These are phyloP conservation scores for Colletotrichum aenigma DNA, from an alignment of 2,329 filamentous ascomycete genomes.

Conservation along the genomic window DNA sequence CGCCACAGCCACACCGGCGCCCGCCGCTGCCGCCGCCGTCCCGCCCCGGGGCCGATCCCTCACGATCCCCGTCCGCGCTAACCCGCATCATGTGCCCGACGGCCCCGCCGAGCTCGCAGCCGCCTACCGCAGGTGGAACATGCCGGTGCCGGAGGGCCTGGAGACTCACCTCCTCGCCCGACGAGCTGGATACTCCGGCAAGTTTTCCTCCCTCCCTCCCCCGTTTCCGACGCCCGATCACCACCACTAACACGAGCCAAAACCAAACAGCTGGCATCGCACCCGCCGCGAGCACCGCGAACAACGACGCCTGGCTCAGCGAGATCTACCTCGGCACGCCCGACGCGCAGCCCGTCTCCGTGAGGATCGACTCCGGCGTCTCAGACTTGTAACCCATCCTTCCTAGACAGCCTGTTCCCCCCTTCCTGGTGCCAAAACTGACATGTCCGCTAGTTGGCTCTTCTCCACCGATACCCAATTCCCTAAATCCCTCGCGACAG, in stretches of 20 bases:
- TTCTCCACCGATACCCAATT: slow-evolving; percentile 35
- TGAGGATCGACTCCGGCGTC: slow-evolving; percentile 11
- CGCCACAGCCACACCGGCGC: background rate
- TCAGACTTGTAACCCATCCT: slow-evolving; percentile 4
- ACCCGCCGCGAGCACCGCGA: background rate
- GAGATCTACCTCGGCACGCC: slow-evolving; percentile 4
- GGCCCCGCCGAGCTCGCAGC: slow-evolving; percentile 13
- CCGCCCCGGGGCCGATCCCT: background rate
- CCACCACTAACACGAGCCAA: background rate
- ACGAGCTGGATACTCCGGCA: slow-evolving; percentile 5
- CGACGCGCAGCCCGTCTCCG: background rate
- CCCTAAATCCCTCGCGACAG: background rate
- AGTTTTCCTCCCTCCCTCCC: background rate
- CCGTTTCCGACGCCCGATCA: background rate
- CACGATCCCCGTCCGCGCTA: background rate
- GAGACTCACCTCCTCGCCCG: background rate
- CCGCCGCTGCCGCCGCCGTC: background rate
- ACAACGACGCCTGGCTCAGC: slow-evolving; percentile 10
- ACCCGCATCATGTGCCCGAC: slow-evolving; percentile 1
- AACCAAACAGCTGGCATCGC: background rate
- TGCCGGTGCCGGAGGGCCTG: slow-evolving; percentile 9
- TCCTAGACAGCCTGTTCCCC: background rate
- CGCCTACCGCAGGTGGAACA: slow-evolving; percentile 8
- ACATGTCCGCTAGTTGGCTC: background rate
- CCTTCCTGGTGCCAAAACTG: background rate